phyloP scores from a whole-genome alignment of 257 asterid genomes.

The Oldenlandia corymbosa region DNA sequence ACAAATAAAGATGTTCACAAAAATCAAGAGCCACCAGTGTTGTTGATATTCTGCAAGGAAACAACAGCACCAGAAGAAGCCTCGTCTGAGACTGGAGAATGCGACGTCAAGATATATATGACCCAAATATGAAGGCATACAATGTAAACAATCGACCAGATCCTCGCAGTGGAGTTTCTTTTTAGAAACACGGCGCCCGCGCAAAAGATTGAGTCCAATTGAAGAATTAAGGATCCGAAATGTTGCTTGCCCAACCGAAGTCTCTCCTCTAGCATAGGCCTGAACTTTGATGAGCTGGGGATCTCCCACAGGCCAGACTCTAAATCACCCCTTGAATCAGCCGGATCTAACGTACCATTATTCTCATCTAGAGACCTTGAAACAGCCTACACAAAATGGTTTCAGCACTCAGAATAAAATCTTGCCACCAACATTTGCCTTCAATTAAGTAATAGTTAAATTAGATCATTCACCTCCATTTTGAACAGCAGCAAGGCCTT shows the following conservation, averaged over 20 bases:
- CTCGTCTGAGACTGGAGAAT: slow-evolving; percentile 54
- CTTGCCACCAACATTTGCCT: not conserved
- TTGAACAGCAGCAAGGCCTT: slow-evolving; percentile 70
- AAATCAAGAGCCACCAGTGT: slow-evolving; percentile 54
- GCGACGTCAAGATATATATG: slow-evolving; percentile 59
- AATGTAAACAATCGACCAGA: slow-evolving; percentile 63
- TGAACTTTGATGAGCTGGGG: slow-evolving; percentile 44
- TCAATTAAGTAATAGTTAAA: slow-evolving; percentile 11
- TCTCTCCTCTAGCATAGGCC: slow-evolving; percentile 46
- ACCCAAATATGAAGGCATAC: slow-evolving; percentile 89
- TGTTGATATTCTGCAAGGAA: slow-evolving; percentile 80
- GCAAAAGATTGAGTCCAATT: slow-evolving; percentile 71
- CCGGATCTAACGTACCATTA: slow-evolving; percentile 29
- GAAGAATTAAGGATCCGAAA: slow-evolving; percentile 72
- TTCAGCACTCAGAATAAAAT: slow-evolving; percentile 12
- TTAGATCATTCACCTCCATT: slow-evolving; percentile 54
- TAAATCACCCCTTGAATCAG: slow-evolving; percentile 47
- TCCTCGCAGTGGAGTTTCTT: slow-evolving; percentile 70
- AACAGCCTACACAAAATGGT: slow-evolving; percentile 45
- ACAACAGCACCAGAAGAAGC: slow-evolving; percentile 41
- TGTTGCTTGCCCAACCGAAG: slow-evolving; percentile 69
- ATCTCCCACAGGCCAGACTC: slow-evolving; percentile 48
- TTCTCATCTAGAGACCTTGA: slow-evolving; percentile 66
- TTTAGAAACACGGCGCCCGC: slow-evolving; percentile 58
- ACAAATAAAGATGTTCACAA: not conserved